Evolutionary conservation across 1,139 yeast species (phyloP), one percentile per base, ranked within the genome.

Genomic region (Blastobotrys illinoisensis): DNA sequence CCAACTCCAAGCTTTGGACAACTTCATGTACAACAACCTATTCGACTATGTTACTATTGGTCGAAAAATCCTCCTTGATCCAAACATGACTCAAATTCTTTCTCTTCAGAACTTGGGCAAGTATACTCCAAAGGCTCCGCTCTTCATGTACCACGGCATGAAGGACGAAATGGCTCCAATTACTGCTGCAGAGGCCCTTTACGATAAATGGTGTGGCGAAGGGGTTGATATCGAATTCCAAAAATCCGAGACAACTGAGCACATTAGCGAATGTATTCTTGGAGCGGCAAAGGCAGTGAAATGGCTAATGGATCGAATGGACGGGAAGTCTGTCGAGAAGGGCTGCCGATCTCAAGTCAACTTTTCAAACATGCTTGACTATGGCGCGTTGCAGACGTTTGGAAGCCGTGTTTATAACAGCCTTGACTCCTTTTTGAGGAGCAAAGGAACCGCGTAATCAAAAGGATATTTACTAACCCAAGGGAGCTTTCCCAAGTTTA

Each of bases 141-240:
- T 66, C 52, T 56, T 56, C 51, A 56, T 67, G n/a, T 67, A 68
- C 57, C 69, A 68, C 45, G 69, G 70, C n/a, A 52, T 58, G 36
- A 48, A 52, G 14, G 73, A 69, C 55, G 64, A 61, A 46, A 57
- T 65, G 9, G 67, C 64, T 11, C 61, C 63, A 19, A 53, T 57
- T 23, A 52, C 46, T 5, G 59, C 55, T 19, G 67, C 65, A 18
- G 64, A 62, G 19, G 40, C 45, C 11, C 46, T 60, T 3, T 57
- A 60, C 32, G 51, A 60, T 49, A 36, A 45, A 19, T 69, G 67
- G 61, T 69, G 72, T 55, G 19, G 53, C 21, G 55, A 53, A 3
- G 70, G 72, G 18, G 60, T 63, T n/a, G 53, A 60, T n/a, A 60
- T 69, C 16, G 54, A 58, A 36, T 67, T 63, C 57, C 51, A 52